phyloP scores from a whole-genome alignment of 208 protist species.

The Wallacemonas rigidus region DNA sequence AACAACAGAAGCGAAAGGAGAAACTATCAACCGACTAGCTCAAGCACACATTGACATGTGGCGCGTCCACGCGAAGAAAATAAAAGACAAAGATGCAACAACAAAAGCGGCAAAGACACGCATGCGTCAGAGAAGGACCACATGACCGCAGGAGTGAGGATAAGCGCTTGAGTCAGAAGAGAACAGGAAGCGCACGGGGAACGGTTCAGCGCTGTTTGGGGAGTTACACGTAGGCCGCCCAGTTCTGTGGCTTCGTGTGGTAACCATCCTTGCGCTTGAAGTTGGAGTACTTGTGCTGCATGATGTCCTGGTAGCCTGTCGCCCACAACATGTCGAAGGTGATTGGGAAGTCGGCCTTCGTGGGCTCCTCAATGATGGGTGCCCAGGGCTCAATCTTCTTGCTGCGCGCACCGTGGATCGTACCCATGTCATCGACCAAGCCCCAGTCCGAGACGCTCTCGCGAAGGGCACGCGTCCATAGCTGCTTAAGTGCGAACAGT shows the following conservation, averaged over 20 bases:
- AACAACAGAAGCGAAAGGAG: conserved; percentile 21
- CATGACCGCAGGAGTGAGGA: no score
- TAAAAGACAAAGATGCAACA: background rate
- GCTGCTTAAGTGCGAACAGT: conserved; percentile 88
- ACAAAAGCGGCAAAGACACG: background rate
- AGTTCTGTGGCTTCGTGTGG: conserved; percentile 82
- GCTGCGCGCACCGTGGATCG: conserved; percentile 63
- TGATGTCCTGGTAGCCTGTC: conserved; percentile 87
- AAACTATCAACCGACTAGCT: conserved; percentile 5
- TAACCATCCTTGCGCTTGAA: conserved; percentile 84
- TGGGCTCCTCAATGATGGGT: conserved; percentile 87
- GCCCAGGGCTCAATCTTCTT: conserved; percentile 91
- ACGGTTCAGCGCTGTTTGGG: background rate
- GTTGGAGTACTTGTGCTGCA: conserved; percentile 80
- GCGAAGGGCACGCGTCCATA: conserved; percentile 76
- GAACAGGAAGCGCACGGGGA: background rate
- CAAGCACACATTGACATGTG: background rate
- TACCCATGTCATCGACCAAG: conserved; percentile 70
- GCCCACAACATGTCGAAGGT: conserved; percentile 91
- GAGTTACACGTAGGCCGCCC: conserved; percentile 80
- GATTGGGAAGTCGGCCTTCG: conserved; percentile 84
- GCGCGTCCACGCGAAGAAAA: background rate
- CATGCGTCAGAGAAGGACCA: no score
- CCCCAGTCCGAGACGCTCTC: conserved; percentile 85
- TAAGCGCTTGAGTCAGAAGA: no score